Base-by-base conservation (phyloP, 371 early-diverging fungal genomes). In the Mucor racemosus region DNA sequence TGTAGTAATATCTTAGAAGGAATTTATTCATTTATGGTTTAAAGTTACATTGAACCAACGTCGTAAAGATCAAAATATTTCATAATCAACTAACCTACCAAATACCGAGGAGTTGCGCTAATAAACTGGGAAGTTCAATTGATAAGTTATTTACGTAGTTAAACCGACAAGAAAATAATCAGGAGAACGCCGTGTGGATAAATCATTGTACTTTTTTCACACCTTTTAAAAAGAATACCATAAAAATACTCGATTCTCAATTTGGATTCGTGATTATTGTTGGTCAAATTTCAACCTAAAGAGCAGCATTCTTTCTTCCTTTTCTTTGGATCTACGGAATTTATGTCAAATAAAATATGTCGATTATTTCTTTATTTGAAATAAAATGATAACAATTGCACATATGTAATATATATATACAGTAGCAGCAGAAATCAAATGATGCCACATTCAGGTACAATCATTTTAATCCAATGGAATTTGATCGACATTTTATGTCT, bases 41-140 rank as follows among this genome's bases (percentile, higher is more conserved):
- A 50, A 21, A 21, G 50, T 50, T 44, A 44, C 44, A 44, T 44
- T 17, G 44, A 44, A 7, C n/a, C 11, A 4, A 50, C 19, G 8
- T 48, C 48, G 17, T 21, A 48, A 48, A 48, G 19, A 50, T 50
- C 50, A 13, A 50, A 50, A 50, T 50, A 50, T 50, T 50, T 50
- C 26, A 50, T 26, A 50, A 21, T 4, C 26, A 26, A 21, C 50
- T 50, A 26, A 21, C 9, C 11, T 26, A 19, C 8, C 26, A 50
- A 50, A 50, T 50, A 50, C 50, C 50, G 50, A 50, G 50, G 50
- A 10, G 17, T 50, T 21, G 50, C 11, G 50, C 50, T 50, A 21
- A 26, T 50, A 21, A 11, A 50, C 13, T 8, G 26, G 26, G 26
- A 26, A 4, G 4, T 10, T 8, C 21, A 11, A 1, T 9, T 26